phyloP scores from a whole-genome alignment of 2,329 filamentous ascomycete genomes.

The Monosporascus sp. region DNA sequence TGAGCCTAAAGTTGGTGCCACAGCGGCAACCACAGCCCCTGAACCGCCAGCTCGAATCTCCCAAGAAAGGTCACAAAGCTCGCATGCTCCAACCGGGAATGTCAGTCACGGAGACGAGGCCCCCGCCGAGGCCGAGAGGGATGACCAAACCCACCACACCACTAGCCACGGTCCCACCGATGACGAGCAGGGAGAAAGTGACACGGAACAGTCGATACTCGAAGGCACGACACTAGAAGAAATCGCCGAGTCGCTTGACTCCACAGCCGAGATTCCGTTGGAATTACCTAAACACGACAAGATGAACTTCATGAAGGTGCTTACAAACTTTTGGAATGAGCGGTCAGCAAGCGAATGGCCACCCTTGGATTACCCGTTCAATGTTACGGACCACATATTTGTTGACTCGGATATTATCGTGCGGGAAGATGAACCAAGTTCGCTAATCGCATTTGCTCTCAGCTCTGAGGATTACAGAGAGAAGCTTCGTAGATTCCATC shows the following conservation, averaged over 20 bases:
- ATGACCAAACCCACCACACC: constrained; percentile 39
- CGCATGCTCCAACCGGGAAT: constrained; percentile 22
- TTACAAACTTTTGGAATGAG: constrained; percentile 98
- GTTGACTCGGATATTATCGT: constrained; percentile 96
- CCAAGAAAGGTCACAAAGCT: constrained; percentile 6
- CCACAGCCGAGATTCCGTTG: constrained; percentile 54
- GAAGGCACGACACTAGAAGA: constrained; percentile 65
- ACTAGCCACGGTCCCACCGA: constrained; percentile 58
- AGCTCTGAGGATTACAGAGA: constrained; percentile 80
- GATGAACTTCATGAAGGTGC: constrained; percentile 87
- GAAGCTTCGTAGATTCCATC: constrained; percentile 55
- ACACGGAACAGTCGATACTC: constrained; percentile 63
- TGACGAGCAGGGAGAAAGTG: constrained; percentile 63
- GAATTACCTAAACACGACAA: constrained; percentile 91
- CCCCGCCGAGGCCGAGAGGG: constrained; percentile 35
- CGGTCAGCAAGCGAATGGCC: constrained; percentile 93
- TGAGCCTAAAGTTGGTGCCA: constrained; percentile 23
- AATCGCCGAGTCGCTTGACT: constrained; percentile 57
- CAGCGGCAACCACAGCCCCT: constrained; percentile 10
- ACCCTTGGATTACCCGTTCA: constrained; percentile 85
- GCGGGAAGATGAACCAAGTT: constrained; percentile 94
- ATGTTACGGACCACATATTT: constrained; percentile 87
- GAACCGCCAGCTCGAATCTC: constrained; percentile 1
- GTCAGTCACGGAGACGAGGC: constrained; percentile 23
- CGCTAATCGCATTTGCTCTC: constrained; percentile 87